Percentiles rank a stretch among this genome's conserved stretches.
Evolutionary conservation across 2,329 filamentous ascomycete genomes (phyloP).

Genomic region (Torrubiella hemipterigena): DNA sequence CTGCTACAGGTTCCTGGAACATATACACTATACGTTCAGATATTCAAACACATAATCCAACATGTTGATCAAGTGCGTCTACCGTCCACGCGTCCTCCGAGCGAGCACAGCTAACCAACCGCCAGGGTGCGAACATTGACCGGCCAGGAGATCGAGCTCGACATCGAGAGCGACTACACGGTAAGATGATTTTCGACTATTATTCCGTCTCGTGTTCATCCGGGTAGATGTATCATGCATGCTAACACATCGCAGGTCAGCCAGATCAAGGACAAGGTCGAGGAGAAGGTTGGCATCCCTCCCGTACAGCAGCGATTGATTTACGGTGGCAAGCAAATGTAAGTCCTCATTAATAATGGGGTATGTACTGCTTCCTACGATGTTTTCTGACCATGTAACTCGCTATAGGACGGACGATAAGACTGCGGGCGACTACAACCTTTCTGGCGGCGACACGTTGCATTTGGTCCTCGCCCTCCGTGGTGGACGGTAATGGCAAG

Average conservation of each 20-base stretch:
- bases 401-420: conserved; percentile 77
- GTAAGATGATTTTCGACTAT: conserved; percentile 31
- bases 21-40: neutral
- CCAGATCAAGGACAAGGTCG: conserved; percentile 96
- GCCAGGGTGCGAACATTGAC: conserved; percentile 89
- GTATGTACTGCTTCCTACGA: neutral
- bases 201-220: neutral
- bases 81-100: too few species aligned
- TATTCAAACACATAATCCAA: neutral
- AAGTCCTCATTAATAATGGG: conserved; percentile 20
- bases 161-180: conserved; percentile 91
- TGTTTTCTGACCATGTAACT: neutral
- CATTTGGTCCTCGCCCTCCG: conserved; percentile 91
- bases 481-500: conserved; percentile 43
- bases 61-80: too few species aligned
- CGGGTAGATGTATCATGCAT: neutral
- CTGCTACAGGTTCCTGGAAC: too few species aligned
- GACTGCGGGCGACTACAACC: conserved; percentile 77
- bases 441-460: conserved; percentile 84
- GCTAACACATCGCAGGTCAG: conserved; percentile 49
- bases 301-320: conserved; percentile 94
- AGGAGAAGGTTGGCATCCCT: conserved; percentile 97
- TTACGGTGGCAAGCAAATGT: conserved; percentile 98
- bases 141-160: conserved; percentile 97
- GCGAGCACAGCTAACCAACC: too few species aligned